These are phyloP conservation scores for Cyberlindnera lachancei DNA, from an alignment of 805 yeast genomes.

Conservation along the genomic window DNA sequence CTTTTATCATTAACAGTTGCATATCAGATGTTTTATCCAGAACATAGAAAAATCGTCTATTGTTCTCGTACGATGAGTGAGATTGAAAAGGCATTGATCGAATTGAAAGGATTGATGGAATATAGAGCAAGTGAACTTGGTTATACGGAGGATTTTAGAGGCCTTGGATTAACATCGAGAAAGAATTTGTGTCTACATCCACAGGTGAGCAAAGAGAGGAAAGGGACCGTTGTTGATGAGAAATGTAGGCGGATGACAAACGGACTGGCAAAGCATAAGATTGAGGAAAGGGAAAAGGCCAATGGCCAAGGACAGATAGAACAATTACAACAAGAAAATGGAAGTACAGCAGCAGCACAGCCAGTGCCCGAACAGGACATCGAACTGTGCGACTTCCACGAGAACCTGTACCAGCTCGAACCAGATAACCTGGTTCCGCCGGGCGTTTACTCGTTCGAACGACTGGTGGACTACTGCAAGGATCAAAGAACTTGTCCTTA, in stretches of 20 bases:
- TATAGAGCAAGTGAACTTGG: conserved; percentile 81
- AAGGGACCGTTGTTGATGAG: conserved; percentile 92
- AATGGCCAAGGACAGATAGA: no score
- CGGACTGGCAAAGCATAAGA: conserved; percentile 70
- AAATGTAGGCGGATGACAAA: conserved; percentile 91
- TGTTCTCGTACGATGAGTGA: conserved; percentile 99
- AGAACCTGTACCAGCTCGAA: conserved; percentile 76
- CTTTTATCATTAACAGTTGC: conserved; percentile 87
- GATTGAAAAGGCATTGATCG: conserved; percentile 94
- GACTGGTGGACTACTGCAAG: conserved; percentile 69
- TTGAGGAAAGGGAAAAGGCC: no score
- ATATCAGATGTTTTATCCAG: conserved; percentile 91
- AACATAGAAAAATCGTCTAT: conserved; percentile 87
- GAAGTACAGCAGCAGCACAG: no score
- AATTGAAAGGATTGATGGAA: conserved; percentile 81
- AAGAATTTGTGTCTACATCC: conserved; percentile 93
- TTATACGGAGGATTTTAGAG: conserved; percentile 82
- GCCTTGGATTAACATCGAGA: conserved; percentile 89
- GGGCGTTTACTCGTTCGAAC: conserved; percentile 93
- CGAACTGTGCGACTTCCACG: conserved; percentile 81
- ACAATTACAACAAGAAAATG: no score
- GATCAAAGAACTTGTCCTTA: conserved; percentile 85
- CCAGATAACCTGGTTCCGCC: conserved; percentile 85
- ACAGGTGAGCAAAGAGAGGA: conserved; percentile 74
- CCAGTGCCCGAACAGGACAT: no score